Conservation (phyloP, 129 eudicot species). For the Erigeron canadensis region DNA sequence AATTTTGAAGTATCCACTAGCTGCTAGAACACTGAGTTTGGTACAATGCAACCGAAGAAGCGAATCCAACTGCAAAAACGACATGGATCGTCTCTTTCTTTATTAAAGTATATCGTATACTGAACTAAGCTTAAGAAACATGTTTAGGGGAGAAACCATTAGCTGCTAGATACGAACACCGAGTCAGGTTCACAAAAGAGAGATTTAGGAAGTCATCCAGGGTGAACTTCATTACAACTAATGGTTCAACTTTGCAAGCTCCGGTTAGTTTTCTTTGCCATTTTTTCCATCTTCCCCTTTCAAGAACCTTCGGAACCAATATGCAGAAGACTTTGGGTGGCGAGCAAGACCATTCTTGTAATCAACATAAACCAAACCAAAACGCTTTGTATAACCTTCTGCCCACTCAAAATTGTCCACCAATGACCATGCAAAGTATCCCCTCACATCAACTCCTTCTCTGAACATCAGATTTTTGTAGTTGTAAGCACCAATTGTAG, state of each 20-base stretch:
- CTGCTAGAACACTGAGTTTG: too few relatives aligned
- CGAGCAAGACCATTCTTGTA: constrained; percentile 58
- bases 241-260: neutral
- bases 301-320: constrained; percentile 62
- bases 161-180: neutral
- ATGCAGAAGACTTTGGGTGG: constrained; percentile 67
- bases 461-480: constrained; percentile 32
- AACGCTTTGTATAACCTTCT: constrained; percentile 70
- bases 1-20: too few relatives aligned
- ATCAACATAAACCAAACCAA: constrained; percentile 67
- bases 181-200: neutral
- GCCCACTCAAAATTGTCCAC: constrained; percentile 87
- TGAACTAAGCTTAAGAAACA: too few relatives aligned
- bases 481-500: neutral
- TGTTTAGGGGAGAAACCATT: neutral
- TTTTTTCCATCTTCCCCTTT: constrained; percentile 52
- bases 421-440: constrained; percentile 87
- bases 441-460: constrained; percentile 64
- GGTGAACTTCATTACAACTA: neutral
- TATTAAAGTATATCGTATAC: neutral
- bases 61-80: neutral
- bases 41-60: neutral
- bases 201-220: neutral
- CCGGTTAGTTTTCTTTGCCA: constrained; percentile 45
- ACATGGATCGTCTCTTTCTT: neutral